phyloP scores from a whole-genome alignment of 805 yeast genomes.

The Ogataea neopini region DNA sequence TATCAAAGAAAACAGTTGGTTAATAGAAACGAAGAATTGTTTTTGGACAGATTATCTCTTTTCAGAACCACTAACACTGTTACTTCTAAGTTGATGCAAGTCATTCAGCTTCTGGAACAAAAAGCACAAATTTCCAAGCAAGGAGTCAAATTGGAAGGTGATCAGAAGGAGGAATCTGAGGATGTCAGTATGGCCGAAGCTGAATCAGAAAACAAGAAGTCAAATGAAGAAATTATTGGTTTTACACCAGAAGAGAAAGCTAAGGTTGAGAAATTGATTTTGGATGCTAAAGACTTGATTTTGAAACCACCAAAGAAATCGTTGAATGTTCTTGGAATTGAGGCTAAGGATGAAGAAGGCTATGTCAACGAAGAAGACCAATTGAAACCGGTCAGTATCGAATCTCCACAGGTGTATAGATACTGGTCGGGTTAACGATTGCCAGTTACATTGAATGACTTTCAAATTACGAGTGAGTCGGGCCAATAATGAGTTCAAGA shows the following conservation, averaged over 20 bases:
- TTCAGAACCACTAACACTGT: conserved; percentile 57
- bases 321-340: conserved; percentile 33
- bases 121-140: conserved; percentile 3
- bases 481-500: no score
- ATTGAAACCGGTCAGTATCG: conserved; percentile 57
- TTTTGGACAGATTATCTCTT: conserved; percentile 66
- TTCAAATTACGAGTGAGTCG: neutral
- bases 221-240: neutral
- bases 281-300: conserved; percentile 31
- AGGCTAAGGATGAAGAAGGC: conserved; percentile 24
- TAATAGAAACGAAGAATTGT: conserved; percentile 64
- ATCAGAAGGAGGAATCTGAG: conserved; percentile 24
- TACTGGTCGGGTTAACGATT: conserved; percentile 74
- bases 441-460: no score
- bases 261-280: conserved; percentile 25
- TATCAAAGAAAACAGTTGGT: conserved; percentile 59
- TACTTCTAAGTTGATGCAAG: conserved; percentile 46
- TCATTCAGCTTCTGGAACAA: conserved; percentile 31
- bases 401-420: conserved; percentile 62
- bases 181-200: neutral
- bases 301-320: conserved; percentile 36
- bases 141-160: neutral
- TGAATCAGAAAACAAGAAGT: no score
- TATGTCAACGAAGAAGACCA: conserved; percentile 36
- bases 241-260: conserved; percentile 16